Percentiles rank a stretch among this genome's conserved stretches.
Conservation (phyloP, 1,139 yeast species). For the Yamadazyma blattariae region DNA sequence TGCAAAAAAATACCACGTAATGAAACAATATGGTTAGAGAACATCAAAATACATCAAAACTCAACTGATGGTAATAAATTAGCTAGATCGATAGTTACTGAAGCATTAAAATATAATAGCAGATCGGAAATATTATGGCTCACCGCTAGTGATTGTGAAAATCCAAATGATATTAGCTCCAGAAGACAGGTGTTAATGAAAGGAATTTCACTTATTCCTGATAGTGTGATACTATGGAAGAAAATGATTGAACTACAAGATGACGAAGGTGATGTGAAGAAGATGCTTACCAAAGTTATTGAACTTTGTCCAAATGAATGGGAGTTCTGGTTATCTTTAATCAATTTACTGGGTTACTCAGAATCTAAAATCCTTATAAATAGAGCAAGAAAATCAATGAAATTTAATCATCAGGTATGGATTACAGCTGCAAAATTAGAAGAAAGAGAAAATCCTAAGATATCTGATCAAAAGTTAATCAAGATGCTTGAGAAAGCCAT, state of each 20-base stretch:
- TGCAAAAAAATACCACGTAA: slow-evolving; percentile 63
- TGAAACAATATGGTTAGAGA: slow-evolving; percentile 84
- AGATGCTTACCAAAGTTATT: slow-evolving; percentile 63
- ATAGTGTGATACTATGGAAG: slow-evolving; percentile 50
- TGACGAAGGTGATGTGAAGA: slow-evolving; percentile 42
- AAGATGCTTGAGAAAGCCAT: slow-evolving; percentile 55
- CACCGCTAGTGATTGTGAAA: slow-evolving; percentile 65
- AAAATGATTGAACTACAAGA: slow-evolving; percentile 51
- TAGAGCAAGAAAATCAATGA: slow-evolving; percentile 55
- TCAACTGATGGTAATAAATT: slow-evolving; percentile 37
- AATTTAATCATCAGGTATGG: slow-evolving; percentile 62
- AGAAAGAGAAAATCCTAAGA: slow-evolving; percentile 44
- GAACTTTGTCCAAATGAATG: slow-evolving; percentile 65
- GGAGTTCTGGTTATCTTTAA: slow-evolving; percentile 57
- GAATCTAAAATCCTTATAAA: slow-evolving; percentile 57
- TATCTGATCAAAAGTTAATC: slow-evolving; percentile 33
- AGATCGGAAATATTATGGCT: slow-evolving; percentile 68
- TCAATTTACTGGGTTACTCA: slow-evolving; percentile 41
- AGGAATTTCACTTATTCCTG: slow-evolving; percentile 55
- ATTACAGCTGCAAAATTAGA: slow-evolving; percentile 69
- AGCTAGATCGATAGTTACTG: slow-evolving; percentile 58
- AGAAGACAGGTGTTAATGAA: slow-evolving; percentile 59
- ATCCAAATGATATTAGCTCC: slow-evolving; percentile 38
- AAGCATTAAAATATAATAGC: slow-evolving; percentile 60
- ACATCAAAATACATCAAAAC: slow-evolving; percentile 58